Evolutionary conservation across 23 red algal species (phyloP), one percentile per base, ranked within the genome.

Genomic region (Gracilaria vermiculophylla): DNA sequence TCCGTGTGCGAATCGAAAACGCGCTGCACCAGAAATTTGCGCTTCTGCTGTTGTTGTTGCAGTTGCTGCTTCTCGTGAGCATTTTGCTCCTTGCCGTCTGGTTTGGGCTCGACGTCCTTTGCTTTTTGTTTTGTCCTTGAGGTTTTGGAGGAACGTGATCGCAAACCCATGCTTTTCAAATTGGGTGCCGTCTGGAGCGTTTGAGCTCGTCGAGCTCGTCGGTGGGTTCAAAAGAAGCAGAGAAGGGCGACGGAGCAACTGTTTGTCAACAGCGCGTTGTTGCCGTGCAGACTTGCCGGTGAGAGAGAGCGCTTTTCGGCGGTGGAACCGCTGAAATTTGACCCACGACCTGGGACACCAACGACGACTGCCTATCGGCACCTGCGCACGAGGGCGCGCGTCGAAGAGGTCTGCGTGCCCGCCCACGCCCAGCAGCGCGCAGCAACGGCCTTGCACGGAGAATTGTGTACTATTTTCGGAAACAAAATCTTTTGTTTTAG

Each of bases 141-240:
- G 28, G 2, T 60, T 58, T 79, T 79, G 5, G 76, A 79, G 1
- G 76, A 79, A 12, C 76, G 37, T 24, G 76, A 54, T 57, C 32
- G 27, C 16, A 60, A 36, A 14, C 34, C 76, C 49, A 57, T 79
- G 2, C 0, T 79, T 47, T 36, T 48, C 9, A 58, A 83, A 44
- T 69, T 2, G 27, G 35, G 39, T 15, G 58, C 55, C n/a, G n/a
- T n/a, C n/a, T n/a, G n/a, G n/a, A n/a, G n/a, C n/a, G n/a, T n/a
- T n/a, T n/a, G n/a, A n/a, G n/a, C n/a, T n/a, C n/a, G n/a, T n/a
- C n/a, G n/a, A n/a, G n/a, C n/a, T n/a, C n/a, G n/a, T n/a, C 41
- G 77, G 43, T 45, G 54, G 5, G 0, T 11, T 32, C 0, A 21
- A 62, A 1, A 27, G 2, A 36, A 81, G 23, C 16, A 13, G 25